Conservation (phyloP, 495 filamentous ascomycete genomes). For the Astrocystis sublimbata region DNA sequence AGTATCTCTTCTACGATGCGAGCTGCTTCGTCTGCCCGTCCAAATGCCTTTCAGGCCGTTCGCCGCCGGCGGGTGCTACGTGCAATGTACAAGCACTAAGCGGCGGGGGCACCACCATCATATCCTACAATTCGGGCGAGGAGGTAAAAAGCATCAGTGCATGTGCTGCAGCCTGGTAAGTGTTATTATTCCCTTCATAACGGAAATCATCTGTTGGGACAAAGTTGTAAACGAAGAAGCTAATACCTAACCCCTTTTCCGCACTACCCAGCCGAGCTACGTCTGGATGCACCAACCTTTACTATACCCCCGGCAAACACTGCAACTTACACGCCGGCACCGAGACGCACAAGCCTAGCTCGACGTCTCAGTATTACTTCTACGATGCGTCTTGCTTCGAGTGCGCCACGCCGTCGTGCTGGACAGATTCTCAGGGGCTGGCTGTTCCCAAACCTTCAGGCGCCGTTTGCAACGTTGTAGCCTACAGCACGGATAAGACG, state of each 20-base stretch:
- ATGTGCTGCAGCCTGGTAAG: not conserved
- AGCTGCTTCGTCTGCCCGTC: not conserved
- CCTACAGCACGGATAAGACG: not conserved
- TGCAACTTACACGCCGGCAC: not conserved
- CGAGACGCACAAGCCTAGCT: not conserved
- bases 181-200: not conserved
- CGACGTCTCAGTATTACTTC: not conserved
- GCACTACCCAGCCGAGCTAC: not conserved
- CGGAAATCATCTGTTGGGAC: not conserved
- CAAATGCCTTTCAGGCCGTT: not conserved
- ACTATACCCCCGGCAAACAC: not conserved
- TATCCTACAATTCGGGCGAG: not conserved
- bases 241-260: not conserved
- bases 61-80: not conserved
- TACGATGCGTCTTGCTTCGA: not conserved
- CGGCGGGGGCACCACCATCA: not conserved
- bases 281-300: conserved; percentile 2
- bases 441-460: not conserved
- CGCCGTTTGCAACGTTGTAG: not conserved
- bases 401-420: not conserved
- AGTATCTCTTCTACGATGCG: not conserved
- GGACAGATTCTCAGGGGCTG: not conserved
- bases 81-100: not conserved
- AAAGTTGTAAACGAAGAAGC: not conserved
- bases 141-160: not conserved